These are phyloP conservation scores for Prunus mongolica DNA, from an alignment of 306 rosid genomes.

Conservation along the genomic window DNA sequence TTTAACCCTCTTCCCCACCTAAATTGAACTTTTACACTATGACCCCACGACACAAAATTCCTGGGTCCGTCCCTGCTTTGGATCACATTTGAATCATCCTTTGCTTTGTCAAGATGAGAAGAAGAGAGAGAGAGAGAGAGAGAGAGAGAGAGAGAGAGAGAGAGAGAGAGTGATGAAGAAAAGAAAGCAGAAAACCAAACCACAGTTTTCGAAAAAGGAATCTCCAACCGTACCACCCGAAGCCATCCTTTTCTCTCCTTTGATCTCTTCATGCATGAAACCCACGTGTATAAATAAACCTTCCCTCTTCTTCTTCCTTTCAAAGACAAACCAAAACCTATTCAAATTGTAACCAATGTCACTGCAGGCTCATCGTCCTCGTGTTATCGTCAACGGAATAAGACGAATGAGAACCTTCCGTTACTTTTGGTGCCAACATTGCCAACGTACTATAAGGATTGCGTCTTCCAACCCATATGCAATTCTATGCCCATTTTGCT, in stretches of 20 bases:
- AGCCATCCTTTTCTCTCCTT: slow-evolving; percentile 43
- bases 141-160: neutral
- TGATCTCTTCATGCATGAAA: slow-evolving; percentile 4
- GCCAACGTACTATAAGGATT: slow-evolving; percentile 10
- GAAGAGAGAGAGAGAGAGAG: too few species aligned
- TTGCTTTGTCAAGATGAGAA: neutral
- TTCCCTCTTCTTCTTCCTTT: neutral
- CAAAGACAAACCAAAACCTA: neutral
- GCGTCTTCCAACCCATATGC: slow-evolving; percentile 10
- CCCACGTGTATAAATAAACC: neutral
- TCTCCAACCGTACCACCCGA: slow-evolving; percentile 35
- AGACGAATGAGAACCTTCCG: slow-evolving; percentile 62
- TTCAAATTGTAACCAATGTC: slow-evolving; percentile 34
- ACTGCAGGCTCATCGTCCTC: slow-evolving; percentile 37
- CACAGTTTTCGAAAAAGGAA: slow-evolving; percentile 29
- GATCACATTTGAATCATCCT: slow-evolving; percentile 1
- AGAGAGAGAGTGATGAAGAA: neutral
- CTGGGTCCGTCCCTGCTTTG: too few species aligned
- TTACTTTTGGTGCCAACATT: slow-evolving; percentile 33
- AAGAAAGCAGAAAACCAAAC: neutral
- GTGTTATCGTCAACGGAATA: slow-evolving; percentile 44
- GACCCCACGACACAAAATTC: too few species aligned
- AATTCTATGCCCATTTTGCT: slow-evolving; percentile 1
- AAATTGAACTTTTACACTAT: too few species aligned
- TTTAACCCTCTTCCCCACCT: too few species aligned